Percentiles rank a stretch among this genome's conserved stretches.
Conservation (phyloP, 345 rosid genomes). For the Orychophragmus violaceus region DNA sequence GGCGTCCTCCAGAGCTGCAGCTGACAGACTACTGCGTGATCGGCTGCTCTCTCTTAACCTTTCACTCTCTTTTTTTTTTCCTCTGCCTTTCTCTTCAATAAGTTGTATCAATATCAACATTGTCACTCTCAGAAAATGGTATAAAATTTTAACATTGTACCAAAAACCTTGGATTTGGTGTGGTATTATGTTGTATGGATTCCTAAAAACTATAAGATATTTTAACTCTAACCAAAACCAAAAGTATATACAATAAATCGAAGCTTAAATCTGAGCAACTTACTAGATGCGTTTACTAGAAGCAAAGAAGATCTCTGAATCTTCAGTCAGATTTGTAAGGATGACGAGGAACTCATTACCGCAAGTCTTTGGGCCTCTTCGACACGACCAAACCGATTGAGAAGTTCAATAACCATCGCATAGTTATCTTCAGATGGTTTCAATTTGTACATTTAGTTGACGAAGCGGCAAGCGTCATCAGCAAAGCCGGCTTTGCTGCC, state of each 20-base stretch:
- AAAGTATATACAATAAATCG: too few species aligned
- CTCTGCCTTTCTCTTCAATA: too few species aligned
- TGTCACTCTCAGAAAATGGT: too few species aligned
- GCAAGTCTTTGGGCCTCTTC: slow-evolving; percentile 45
- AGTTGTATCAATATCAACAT: too few species aligned
- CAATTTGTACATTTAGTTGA: slow-evolving; percentile 35
- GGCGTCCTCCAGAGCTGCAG: too few species aligned
- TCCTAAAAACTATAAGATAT: background rate
- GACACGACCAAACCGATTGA: slow-evolving; percentile 33
- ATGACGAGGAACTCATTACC: slow-evolving; percentile 28
- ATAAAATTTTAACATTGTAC: too few species aligned
- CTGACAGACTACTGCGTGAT: too few species aligned
- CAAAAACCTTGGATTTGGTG: background rate
- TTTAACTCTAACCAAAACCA: too few species aligned
- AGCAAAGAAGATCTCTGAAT: background rate
- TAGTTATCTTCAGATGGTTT: slow-evolving; percentile 45
- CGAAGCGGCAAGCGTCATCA: slow-evolving; percentile 56
- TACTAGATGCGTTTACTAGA: slow-evolving; percentile 15
- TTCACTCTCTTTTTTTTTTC: too few species aligned
- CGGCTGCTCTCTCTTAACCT: too few species aligned
- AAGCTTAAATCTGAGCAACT: slow-evolving; percentile 1
- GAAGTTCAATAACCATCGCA: slow-evolving; percentile 41
- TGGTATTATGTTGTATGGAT: slow-evolving; percentile 1
- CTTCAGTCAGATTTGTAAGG: slow-evolving; percentile 10
- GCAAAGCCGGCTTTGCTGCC: slow-evolving; percentile 60